Base-by-base conservation (phyloP, 2,329 filamentous ascomycete genomes). In the Fusarium albosuccineum region DNA sequence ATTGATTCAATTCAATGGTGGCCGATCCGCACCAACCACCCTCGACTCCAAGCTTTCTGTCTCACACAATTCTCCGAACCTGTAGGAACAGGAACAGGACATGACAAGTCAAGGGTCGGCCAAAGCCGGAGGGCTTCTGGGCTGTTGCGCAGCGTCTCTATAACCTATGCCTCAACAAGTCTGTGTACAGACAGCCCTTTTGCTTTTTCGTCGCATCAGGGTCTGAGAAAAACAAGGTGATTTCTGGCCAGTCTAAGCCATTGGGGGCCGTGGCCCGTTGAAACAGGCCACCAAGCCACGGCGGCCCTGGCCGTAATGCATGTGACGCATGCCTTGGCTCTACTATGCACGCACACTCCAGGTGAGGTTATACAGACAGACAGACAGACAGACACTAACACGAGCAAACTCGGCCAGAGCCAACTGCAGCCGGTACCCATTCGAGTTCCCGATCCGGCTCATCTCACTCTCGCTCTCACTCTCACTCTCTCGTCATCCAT, bases 151-250 rank as follows among this genome's bases (percentile, higher is more conserved):
- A 22, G 22, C 36, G 49, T 57, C 57, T 65, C 48, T 55, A 59
- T 57, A 33, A 22, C 22, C 22, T 22, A 22, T 22, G 22, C n/a
- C 53, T 58, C 34, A 58, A 58, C 37, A 53, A 26, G 29, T 50
- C 42, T 22, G 22, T 22, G 22, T 22, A 37, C 48, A 36, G 55
- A 37, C 48, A 36, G 55, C 44, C 44, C 41, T 26, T 57, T 71
- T 71, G 63, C 68, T 72, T 71, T 67, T 68, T 67, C 37, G 68
- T 73, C 54, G 26, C n/a, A 62, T 64, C 64, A 72, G 62, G 49
- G 49, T 57, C 44, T 60, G 36, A 56, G 33, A 49, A 59, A 59
- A 57, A 33, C 8, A 57, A 71, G 57, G 64, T 68, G 60, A 68
- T 66, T 68, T 53, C 58, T 26, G 6, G 37, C 33, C 36, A 46